Conservation (phyloP, 2,329 filamentous ascomycete species). For the Mollisiaceae sp. region DNA sequence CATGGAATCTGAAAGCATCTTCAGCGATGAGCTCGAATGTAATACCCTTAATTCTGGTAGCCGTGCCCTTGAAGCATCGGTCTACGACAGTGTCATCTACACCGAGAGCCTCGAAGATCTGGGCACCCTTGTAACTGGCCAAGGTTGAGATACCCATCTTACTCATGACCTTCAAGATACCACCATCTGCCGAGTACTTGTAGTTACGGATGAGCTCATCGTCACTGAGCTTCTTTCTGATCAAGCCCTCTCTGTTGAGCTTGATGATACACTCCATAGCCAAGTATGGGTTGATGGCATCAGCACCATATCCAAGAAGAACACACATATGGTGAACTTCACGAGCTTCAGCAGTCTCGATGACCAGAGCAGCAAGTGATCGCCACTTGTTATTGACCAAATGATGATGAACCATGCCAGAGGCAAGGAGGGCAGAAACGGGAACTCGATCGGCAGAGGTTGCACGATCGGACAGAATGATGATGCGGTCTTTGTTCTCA, state of each 20-base stretch:
- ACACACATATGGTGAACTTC: constrained; percentile 99
- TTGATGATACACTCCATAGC: constrained; percentile 97
- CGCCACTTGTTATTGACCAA: constrained; percentile 96
- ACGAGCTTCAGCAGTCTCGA: constrained; percentile 93
- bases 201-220: constrained; percentile 92
- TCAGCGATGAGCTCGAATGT: constrained; percentile 94
- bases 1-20: constrained; percentile 93
- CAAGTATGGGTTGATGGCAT: constrained; percentile 93
- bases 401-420: constrained; percentile 94
- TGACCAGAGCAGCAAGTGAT: constrained; percentile 82
- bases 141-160: constrained; percentile 99
- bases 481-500: constrained; percentile 80
- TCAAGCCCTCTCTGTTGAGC: constrained; percentile 90
- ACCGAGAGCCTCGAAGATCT: constrained; percentile 96
- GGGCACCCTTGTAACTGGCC: constrained; percentile 95
- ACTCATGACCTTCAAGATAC: constrained; percentile 98
- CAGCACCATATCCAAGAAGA: constrained; percentile 92
- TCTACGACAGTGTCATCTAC: constrained; percentile 92
- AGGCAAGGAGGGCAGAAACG: constrained; percentile 85
- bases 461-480: constrained; percentile 88
- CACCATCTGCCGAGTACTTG: constrained; percentile 94
- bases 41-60: constrained; percentile 90
- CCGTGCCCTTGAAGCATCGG: constrained; percentile 92
- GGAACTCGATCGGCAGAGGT: constrained; percentile 82
- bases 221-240: constrained; percentile 85